Evolutionary conservation across 192 early-diverging fungal genomes (phyloP), one percentile per base, ranked within the genome.

Genomic region (Gaertneriomyces semiglobifer): DNA sequence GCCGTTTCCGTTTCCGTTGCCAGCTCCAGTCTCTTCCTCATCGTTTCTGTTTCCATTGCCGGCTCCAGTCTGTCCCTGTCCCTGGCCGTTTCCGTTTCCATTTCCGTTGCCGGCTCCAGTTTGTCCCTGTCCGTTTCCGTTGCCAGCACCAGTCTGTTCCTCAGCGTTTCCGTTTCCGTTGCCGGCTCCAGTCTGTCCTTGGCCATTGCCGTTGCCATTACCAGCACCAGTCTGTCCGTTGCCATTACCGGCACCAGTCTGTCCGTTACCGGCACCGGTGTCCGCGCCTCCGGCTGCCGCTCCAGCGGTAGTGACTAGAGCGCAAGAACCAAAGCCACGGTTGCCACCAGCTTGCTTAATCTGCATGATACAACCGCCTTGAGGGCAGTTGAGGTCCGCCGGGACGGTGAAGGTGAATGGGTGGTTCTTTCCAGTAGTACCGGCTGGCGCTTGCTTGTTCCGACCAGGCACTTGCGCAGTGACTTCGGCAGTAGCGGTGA

Each of bases 351-450:
- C 65, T 44, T 66, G 65, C 41, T 53, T 41, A 10, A 66, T 53
- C 45, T 58, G 53, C 65, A 66, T 66, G 43, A 66, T 58, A 46
- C 65, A 66, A 38, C 65, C 65, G 41, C 41, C 43, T 44, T 40
- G 42, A 14, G 65, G 65, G 65, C 65, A 66, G 6, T 1, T n/a
- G 54, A 66, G 20, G 25, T 66, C 65, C 11, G 65, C 65, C 1
- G 65, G 65, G 18, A 66, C 65, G 39, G 65, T 66, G 43, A 66
- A 66, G n/a, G 53, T 47, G 18, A 66, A 25, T 38, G 38, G 41
- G 40, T 66, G 65, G 7, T 53, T 25, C 20, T 42, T 38, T 6
- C 56, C 56, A 2, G 65, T 66, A 39, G 65, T 44, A 16, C 65
- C 65, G 5, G 40, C 56, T 39, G 56, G 55, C 16, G 65, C 65